A percentile compares a stretch with the other conserved stretches of the same genome.
phyloP scores from a whole-genome alignment of 352 stramenopile genomes.

The Phytophthora lateralis region DNA sequence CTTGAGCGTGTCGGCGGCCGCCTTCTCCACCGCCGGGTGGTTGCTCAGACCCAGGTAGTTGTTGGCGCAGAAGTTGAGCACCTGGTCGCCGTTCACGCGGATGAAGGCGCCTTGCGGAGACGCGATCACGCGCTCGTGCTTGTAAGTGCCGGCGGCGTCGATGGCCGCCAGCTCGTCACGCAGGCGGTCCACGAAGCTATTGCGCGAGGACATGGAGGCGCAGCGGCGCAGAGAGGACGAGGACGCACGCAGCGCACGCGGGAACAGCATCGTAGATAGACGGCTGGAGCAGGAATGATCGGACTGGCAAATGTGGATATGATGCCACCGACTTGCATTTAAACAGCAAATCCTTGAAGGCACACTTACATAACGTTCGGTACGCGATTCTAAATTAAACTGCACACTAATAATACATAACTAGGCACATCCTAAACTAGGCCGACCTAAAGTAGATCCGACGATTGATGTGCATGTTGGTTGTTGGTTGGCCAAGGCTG shows the following conservation, averaged over 20 bases:
- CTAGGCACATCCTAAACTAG: not conserved
- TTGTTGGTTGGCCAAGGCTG: constrained; percentile 32
- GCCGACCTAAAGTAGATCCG: too few relatives aligned
- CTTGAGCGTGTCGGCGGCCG: constrained; percentile 84
- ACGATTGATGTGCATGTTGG: constrained; percentile 12
- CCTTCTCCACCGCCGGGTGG: constrained; percentile 83
- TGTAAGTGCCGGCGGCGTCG: constrained; percentile 81
- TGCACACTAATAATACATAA: not conserved
- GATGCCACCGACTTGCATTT: not conserved
- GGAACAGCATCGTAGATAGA: constrained; percentile 19
- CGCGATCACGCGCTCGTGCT: constrained; percentile 91
- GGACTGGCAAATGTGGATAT: not conserved
- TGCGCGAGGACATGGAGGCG: constrained; percentile 50
- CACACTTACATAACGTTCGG: not conserved
- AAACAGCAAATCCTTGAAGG: constrained; percentile 9
- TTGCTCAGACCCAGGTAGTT: constrained; percentile 94
- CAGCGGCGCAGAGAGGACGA: constrained; percentile 17
- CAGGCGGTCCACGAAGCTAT: constrained; percentile 78
- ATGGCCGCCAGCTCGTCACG: constrained; percentile 74
- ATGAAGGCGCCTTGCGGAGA: constrained; percentile 86
- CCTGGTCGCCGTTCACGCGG: constrained; percentile 62
- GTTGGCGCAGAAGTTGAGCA: constrained; percentile 96
- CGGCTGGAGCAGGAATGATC: too few relatives aligned
- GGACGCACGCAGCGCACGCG: constrained; percentile 14
- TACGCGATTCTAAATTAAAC: too few relatives aligned